Evolutionary conservation across 2,329 filamentous ascomycete species (phyloP).

Genomic region (Epichloe sibirici): DNA sequence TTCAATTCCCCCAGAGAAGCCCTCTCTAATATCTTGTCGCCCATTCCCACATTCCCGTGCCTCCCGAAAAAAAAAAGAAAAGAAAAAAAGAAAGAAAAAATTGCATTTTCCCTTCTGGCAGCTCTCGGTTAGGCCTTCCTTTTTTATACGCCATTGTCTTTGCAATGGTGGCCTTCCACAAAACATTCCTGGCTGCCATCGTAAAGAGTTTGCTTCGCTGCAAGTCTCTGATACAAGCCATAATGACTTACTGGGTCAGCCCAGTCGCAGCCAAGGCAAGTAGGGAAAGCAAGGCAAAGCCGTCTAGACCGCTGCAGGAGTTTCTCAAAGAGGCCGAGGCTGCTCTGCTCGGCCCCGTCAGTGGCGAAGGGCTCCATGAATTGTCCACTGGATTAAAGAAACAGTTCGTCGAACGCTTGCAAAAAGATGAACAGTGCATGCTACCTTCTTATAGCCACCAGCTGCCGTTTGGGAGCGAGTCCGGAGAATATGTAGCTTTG

Average conservation of each 20-base stretch:
- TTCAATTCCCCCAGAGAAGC: neutral
- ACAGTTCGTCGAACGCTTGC: constrained; percentile 42
- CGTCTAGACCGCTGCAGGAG: constrained; percentile 26
- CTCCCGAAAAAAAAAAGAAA: too few relatives aligned
- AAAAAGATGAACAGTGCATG: constrained; percentile 45
- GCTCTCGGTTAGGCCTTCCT: constrained; percentile 9
- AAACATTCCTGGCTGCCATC: constrained; percentile 40
- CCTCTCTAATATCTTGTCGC: neutral
- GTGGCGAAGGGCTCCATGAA: constrained; percentile 29
- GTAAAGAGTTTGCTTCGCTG: constrained; percentile 46
- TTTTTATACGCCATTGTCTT: constrained; percentile 40
- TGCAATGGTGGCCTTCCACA: constrained; percentile 45
- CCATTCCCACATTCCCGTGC: neutral
- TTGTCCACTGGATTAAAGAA: constrained; percentile 39
- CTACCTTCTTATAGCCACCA: constrained; percentile 54
- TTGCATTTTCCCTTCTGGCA: neutral
- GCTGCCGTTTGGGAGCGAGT: constrained; percentile 47
- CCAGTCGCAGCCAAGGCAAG: constrained; percentile 23
- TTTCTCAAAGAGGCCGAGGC: constrained; percentile 46
- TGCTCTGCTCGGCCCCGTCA: constrained; percentile 35
- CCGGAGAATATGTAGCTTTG: constrained; percentile 47
- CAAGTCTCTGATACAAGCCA: constrained; percentile 45
- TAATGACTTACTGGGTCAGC: constrained; percentile 42
- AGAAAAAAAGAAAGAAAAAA: neutral
- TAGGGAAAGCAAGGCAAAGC: constrained; percentile 14